phyloP scores from a whole-genome alignment of 192 early-diverging fungal species.

The Thoreauomyces humboldtii region DNA sequence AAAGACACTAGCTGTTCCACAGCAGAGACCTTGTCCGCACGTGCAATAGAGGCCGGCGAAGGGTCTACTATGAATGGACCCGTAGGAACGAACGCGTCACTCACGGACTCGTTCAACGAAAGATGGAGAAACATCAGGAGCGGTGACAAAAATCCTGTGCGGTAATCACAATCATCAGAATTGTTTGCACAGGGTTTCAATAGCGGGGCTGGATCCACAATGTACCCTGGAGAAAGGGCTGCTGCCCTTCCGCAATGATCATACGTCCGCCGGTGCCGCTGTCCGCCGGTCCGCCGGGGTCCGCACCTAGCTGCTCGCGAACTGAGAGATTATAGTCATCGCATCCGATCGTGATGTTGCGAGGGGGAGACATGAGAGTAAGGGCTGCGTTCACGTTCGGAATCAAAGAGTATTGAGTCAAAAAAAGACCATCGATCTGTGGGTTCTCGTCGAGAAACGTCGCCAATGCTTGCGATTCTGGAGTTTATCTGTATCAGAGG shows the following conservation, averaged over 20 bases:
- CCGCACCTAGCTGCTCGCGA: background rate
- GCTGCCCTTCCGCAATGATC: slow-evolving; percentile 1
- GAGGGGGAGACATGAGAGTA: background rate
- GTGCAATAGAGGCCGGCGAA: background rate
- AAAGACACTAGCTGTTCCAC: background rate
- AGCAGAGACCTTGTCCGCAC: background rate
- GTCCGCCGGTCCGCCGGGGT: too few relatives aligned
- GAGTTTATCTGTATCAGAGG: too few relatives aligned
- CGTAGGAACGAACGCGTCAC: background rate
- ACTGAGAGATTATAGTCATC: background rate
- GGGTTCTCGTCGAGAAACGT: background rate
- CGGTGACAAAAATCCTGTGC: background rate
- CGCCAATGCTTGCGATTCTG: too few relatives aligned
- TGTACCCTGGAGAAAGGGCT: slow-evolving; percentile 3
- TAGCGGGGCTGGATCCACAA: too few relatives aligned
- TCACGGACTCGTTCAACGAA: background rate
- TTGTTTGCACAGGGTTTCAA: too few relatives aligned
- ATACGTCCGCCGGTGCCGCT: background rate
- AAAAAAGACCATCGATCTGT: background rate
- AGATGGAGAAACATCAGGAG: background rate
- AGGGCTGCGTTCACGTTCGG: background rate
- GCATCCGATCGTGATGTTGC: background rate
- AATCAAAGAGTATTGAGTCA: background rate
- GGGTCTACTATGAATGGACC: background rate
- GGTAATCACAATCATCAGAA: too few relatives aligned